Evolutionary conservation across 2,329 filamentous ascomycete genomes (phyloP), one percentile per base, ranked within the genome.

Genomic region (Xylogone sp.): DNA sequence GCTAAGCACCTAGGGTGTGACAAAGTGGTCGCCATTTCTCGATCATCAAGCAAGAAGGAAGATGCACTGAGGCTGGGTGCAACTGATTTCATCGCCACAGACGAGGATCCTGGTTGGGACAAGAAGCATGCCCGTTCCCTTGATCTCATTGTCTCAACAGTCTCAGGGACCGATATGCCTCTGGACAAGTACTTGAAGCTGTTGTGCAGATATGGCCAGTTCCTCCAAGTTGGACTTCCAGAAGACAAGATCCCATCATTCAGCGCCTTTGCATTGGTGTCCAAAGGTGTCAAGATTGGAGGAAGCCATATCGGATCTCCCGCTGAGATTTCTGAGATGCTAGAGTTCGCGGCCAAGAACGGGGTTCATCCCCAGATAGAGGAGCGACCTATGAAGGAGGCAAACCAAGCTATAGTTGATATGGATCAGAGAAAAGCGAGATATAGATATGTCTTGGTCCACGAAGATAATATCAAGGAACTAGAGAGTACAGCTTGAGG

Each of bases 1-100:
- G 84, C 87, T 1, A 83, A 79, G 59, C 88, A 88, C 1, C 71
- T 93, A 1, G 84, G 83, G 9, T 84, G 83, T 21, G 83, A 88
- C 45, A 77, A 78, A 6, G 78, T 85, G 12, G 82, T 84, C 20
- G 84, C 81, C 8, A 79, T 88, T 58, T 84, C 82, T 6, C 81
- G 86, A 55, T 79, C 75, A 0, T 71, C 72, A 1, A 60, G 67
- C 63, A 88, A 88, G 71, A 74, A 70, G 34, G 75, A 74, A 0
- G 83, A 88, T 62, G 81, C 81, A 7, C 68, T 75, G 57, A 78
- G 79, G 56, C 74, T 88, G 53, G 85, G 86, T 6, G 84, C 84
- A 1, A 79, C 78, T 45, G 64, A 65, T 13, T 75, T 71, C 59
- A 79, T 81, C 52, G 75, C 77, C 16, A 80, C 77, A 3, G 71